Base-by-base conservation (phyloP, 768 basidiomycete species). In the Collybia mongolica region DNA sequence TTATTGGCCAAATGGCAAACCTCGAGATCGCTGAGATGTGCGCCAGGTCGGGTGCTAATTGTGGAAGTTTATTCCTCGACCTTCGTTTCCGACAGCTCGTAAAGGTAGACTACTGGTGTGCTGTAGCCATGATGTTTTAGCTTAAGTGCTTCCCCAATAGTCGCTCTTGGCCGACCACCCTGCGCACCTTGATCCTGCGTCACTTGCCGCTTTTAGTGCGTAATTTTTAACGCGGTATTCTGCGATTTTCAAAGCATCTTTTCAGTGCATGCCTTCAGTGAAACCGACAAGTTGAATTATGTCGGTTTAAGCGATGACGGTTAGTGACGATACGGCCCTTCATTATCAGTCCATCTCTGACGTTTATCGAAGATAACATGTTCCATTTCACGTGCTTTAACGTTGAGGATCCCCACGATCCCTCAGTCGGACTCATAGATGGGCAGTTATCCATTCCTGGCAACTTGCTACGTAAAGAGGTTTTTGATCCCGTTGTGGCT, bases 11-110 rank as follows among this genome's bases (percentile, higher is more conserved):
- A 55, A 75, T 90, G 65, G 73, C 83, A 9, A 81, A 83, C 60
- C 79, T 94, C n/a, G 91, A 94, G 66, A 93, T 95, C 52, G 92
- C 91, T 39, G 93, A 95, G 69, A 86, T 94, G 71, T 89, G 88
- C 54, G 90, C 90, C 12, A 77, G 91, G 47, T 90, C 88, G 41
- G 92, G 93, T 2, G 86, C 89, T 6, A 93, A 89, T 61, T 92
- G 90, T 59, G 93, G 92, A 12, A 88, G 87, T 54, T 72, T 95
- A 43, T 93, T 93, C 71, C 80, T 94, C 48, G 93, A 94, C 70
- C 72, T 94, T 40, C 81, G 90, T 53, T 94, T 94, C 71, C 78
- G 86, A 17, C 88, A 90, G 55, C 79, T 95, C 15, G 84, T 95
- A 46, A 80, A 80, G 65, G 87, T 74, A 57, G 41, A 60, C 49